These are phyloP conservation scores for Abrus pulchellus DNA, from an alignment of 306 rosid genomes.

Conservation along the genomic window DNA sequence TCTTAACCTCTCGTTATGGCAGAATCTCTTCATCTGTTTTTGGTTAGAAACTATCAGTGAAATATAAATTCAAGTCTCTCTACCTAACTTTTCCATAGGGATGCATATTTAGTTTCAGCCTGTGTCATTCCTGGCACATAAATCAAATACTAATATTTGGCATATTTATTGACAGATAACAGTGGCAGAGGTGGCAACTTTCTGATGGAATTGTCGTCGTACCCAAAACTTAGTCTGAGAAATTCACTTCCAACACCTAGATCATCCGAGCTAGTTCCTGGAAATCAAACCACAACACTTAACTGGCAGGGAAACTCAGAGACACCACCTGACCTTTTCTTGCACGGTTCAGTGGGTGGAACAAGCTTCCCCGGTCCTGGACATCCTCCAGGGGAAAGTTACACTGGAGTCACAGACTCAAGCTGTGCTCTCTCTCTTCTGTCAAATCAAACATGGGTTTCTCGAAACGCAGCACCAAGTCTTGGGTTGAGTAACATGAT, in stretches of 20 bases:
- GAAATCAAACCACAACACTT: slow-evolving; percentile 52
- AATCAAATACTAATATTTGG: slow-evolving; percentile 31
- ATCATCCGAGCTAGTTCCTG: slow-evolving; percentile 60
- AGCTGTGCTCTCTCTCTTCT: slow-evolving; percentile 99
- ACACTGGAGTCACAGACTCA: slow-evolving; percentile 73
- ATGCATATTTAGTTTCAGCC: neutral
- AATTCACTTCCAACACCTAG: slow-evolving; percentile 61
- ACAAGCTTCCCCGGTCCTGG: slow-evolving; percentile 62
- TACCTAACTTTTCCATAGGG: neutral
- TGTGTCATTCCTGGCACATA: slow-evolving; percentile 6
- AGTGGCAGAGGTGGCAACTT: slow-evolving; percentile 68
- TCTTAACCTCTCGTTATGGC: slow-evolving; percentile 70
- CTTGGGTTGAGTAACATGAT: slow-evolving; percentile 63
- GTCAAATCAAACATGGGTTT: slow-evolving; percentile 94
- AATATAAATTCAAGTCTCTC: slow-evolving; percentile 24
- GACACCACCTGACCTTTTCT: slow-evolving; percentile 61
- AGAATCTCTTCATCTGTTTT: slow-evolving; percentile 63
- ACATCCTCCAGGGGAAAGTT: slow-evolving; percentile 74
- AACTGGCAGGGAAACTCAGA: slow-evolving; percentile 75
- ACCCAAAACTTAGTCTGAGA: slow-evolving; percentile 65
- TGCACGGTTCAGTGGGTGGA: slow-evolving; percentile 72
- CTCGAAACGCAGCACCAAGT: slow-evolving; percentile 68
- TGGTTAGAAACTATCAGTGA: slow-evolving; percentile 61
- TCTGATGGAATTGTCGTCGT: slow-evolving; percentile 81
- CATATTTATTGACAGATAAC: slow-evolving; percentile 59